Percentiles rank a stretch among this genome's conserved stretches.
Conservation (phyloP, 768 basidiomycete species). For the Xerocomellus dryophilus region DNA sequence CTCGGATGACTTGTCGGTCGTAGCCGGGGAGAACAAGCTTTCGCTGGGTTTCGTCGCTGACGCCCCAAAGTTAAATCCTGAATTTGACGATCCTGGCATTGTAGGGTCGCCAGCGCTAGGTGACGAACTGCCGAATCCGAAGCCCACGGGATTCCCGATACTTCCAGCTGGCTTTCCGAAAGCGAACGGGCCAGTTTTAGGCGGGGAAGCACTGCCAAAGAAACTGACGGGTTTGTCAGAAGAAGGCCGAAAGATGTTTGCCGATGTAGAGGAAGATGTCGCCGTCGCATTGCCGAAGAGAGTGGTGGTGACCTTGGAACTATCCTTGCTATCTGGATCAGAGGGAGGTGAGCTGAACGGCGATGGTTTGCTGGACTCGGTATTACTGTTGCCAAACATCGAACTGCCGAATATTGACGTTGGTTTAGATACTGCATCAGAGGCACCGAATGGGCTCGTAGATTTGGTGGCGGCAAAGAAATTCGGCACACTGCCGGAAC, state of each 20-base stretch:
- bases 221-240: slow-evolving; percentile 25
- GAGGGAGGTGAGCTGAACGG: slow-evolving; percentile 8
- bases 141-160: slow-evolving; percentile 64
- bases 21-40: slow-evolving; percentile 26
- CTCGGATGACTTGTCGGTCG: slow-evolving; percentile 28
- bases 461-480: slow-evolving; percentile 24
- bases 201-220: slow-evolving; percentile 31
- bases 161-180: slow-evolving; percentile 41
- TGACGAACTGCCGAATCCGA: slow-evolving; percentile 39
- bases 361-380: slow-evolving; percentile 16
- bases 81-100: slow-evolving; percentile 8
- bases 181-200: slow-evolving; percentile 23
- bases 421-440: slow-evolving; percentile 24
- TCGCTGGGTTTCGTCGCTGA: slow-evolving; percentile 22
- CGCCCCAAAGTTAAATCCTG: slow-evolving; percentile 26
- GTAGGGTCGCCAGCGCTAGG: slow-evolving; percentile 20
- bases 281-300: slow-evolving; percentile 21
- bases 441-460: slow-evolving; percentile 13
- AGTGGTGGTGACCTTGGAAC: slow-evolving; percentile 10
- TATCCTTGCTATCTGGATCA: slow-evolving; percentile 10
- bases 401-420: slow-evolving; percentile 25
- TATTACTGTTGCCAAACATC: slow-evolving; percentile 21
- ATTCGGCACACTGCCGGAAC: slow-evolving; percentile 16
- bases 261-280: slow-evolving; percentile 8
- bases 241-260: slow-evolving; percentile 21